phyloP scores from a whole-genome alignment of 352 stramenopile genomes.

The Globisporangium rhizosaccharum region DNA sequence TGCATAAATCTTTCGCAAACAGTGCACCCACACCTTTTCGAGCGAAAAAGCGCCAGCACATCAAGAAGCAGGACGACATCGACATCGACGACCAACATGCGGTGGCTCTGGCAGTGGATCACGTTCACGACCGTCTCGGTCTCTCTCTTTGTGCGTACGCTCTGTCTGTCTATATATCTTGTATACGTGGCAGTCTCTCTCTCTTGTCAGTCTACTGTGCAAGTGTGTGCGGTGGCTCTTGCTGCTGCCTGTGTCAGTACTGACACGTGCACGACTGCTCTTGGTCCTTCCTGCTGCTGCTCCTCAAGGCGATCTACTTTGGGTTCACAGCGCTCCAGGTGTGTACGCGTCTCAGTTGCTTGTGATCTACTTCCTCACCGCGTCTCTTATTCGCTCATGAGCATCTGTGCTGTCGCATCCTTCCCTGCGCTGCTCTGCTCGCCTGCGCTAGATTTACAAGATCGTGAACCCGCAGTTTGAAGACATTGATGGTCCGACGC shows the following conservation, averaged over 20 bases:
- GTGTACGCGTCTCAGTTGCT: not conserved
- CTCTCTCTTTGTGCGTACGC: constrained; percentile 45
- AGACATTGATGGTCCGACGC: constrained; percentile 30
- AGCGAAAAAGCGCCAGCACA: not conserved
- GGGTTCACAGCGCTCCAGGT: constrained; percentile 48
- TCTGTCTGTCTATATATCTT: not conserved
- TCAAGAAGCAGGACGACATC: not conserved
- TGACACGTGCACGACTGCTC: not conserved
- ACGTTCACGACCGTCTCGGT: constrained; percentile 60
- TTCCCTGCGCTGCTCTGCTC: not conserved
- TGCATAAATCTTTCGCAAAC: not conserved
- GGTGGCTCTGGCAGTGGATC: constrained; percentile 29
- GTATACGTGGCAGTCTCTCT: no score
- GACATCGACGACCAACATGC: constrained; percentile 7
- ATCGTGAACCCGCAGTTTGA: constrained; percentile 72
- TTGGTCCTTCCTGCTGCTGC: not conserved
- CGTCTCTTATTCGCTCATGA: not conserved
- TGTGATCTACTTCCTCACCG: no score
- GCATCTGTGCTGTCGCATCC: not conserved
- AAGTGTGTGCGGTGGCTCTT: not conserved
- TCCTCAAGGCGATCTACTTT: constrained; percentile 48
- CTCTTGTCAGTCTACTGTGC: not conserved
- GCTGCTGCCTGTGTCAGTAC: not conserved
- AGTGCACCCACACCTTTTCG: not conserved
- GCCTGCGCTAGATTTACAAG: constrained; percentile 39